phyloP scores from a whole-genome alignment of 1,284 basidiomycete genomes.

The Trichosporon coremiiforme region DNA sequence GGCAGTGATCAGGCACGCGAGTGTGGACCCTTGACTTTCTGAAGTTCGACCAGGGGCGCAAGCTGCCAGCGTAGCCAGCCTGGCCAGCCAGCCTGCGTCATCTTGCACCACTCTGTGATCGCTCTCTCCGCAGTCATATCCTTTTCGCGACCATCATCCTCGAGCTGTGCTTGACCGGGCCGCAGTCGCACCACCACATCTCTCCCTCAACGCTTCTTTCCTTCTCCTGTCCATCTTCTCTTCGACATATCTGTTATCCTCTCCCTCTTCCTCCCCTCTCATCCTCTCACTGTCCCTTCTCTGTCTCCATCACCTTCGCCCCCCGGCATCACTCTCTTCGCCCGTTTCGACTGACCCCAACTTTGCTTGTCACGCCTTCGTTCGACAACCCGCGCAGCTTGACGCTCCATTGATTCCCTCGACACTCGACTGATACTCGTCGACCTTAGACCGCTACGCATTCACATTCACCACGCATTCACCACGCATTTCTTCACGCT shows the following conservation, averaged over 20 bases:
- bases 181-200: background rate
- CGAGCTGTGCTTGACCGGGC: background rate
- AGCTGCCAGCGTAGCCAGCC: too few relatives aligned
- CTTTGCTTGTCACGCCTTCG: background rate
- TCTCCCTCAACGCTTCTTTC: background rate
- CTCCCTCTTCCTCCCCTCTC: background rate
- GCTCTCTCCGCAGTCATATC: constrained; percentile 4
- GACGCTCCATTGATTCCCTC: background rate
- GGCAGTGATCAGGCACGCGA: constrained; percentile 16
- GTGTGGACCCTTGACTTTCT: background rate
- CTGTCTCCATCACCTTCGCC: background rate
- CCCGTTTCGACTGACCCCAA: background rate
- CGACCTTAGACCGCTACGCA: background rate
- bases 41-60: background rate
- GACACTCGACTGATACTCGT: background rate
- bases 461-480: background rate
- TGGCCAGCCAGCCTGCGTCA: background rate
- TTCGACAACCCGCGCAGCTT: background rate
- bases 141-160: background rate
- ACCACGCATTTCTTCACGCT: background rate
- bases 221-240: background rate
- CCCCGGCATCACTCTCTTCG: background rate
- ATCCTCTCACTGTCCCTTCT: background rate
- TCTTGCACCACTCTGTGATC: background rate
- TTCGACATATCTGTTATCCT: background rate